Percentiles rank a stretch among this genome's conserved stretches.
phyloP scores from a whole-genome alignment of 1,139 yeast genomes.

The Sugiyamaella novakii region DNA sequence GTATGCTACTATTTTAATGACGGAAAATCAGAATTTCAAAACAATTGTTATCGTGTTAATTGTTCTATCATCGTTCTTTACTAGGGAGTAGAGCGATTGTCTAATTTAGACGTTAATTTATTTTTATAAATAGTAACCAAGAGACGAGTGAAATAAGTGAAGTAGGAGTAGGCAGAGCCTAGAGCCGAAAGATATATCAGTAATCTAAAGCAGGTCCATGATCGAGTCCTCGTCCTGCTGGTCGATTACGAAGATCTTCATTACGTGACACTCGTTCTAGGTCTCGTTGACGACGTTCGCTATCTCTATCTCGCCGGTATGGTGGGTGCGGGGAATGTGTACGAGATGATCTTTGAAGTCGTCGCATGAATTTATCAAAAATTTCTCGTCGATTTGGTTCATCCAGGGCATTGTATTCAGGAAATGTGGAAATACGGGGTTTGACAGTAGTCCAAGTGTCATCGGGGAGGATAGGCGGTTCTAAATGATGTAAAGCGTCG shows the following conservation, averaged over 20 bases:
- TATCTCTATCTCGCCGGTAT: constrained; percentile 14
- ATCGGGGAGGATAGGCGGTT: constrained; percentile 38
- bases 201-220: constrained; percentile 36
- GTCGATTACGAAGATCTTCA: constrained; percentile 23
- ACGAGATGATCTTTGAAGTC: constrained; percentile 21
- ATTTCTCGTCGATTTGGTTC: constrained; percentile 42
- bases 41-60: constrained; percentile 68
- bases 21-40: constrained; percentile 83
- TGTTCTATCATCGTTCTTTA: constrained; percentile 50
- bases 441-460: constrained; percentile 46
- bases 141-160: no score
- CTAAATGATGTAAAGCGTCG: constrained; percentile 41
- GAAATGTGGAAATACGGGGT: constrained; percentile 38
- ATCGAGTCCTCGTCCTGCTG: constrained; percentile 31
- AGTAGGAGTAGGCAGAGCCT: no score
- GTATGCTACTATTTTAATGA: constrained; percentile 83
- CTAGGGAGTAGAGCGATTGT: constrained; percentile 39
- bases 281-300: constrained; percentile 24
- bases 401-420: constrained; percentile 44
- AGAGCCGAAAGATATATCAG: constrained; percentile 22
- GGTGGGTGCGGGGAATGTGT: constrained; percentile 1
- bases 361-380: constrained; percentile 40
- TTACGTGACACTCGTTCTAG: constrained; percentile 25
- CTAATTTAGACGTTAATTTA: not conserved
- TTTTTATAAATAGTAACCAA: no score